These are phyloP conservation scores for Aspergillus kassunensis DNA, from an alignment of 495 filamentous ascomycete genomes.

Conservation along the genomic window DNA sequence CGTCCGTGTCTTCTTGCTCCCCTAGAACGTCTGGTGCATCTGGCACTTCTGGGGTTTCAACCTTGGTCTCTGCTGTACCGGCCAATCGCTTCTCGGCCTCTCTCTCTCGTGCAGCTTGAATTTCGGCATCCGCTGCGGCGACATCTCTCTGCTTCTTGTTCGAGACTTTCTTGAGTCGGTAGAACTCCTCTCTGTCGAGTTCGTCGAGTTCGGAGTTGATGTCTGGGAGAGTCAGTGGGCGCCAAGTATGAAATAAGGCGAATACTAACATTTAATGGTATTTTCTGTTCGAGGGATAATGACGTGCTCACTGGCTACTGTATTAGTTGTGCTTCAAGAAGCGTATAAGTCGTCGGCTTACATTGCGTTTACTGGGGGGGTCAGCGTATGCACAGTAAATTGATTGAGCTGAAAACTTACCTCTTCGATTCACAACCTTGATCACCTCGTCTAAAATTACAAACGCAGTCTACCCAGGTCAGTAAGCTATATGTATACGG, in stretches of 20 bases:
- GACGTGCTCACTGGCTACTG: constrained; percentile 67
- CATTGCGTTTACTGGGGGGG: constrained; percentile 80
- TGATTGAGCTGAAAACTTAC: constrained; percentile 38
- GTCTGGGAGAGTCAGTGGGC: constrained; percentile 46
- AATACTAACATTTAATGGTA: constrained; percentile 82
- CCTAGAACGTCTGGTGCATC: constrained; percentile 69
- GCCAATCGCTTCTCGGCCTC: constrained; percentile 39
- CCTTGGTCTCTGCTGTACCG: constrained; percentile 29
- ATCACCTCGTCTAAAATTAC: constrained; percentile 98
- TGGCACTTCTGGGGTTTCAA: constrained; percentile 39
- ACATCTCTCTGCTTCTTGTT: constrained; percentile 86
- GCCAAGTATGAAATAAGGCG: neutral
- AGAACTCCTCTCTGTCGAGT: constrained; percentile 97
- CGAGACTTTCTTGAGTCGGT: constrained; percentile 96
- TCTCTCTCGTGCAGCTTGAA: constrained; percentile 54
- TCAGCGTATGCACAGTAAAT: constrained; percentile 21
- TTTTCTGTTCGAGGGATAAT: constrained; percentile 98
- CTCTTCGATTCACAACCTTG: constrained; percentile 96
- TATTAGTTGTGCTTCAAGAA: constrained; percentile 6
- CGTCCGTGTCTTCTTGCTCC: constrained; percentile 85
- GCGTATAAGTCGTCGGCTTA: constrained; percentile 39
- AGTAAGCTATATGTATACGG: neutral
- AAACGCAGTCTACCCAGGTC: constrained; percentile 71
- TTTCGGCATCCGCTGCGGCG: constrained; percentile 69
- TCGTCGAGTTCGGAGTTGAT: constrained; percentile 99